These are phyloP conservation scores for Strigomonas galati DNA, from an alignment of 208 protist species.

Conservation along the genomic window DNA sequence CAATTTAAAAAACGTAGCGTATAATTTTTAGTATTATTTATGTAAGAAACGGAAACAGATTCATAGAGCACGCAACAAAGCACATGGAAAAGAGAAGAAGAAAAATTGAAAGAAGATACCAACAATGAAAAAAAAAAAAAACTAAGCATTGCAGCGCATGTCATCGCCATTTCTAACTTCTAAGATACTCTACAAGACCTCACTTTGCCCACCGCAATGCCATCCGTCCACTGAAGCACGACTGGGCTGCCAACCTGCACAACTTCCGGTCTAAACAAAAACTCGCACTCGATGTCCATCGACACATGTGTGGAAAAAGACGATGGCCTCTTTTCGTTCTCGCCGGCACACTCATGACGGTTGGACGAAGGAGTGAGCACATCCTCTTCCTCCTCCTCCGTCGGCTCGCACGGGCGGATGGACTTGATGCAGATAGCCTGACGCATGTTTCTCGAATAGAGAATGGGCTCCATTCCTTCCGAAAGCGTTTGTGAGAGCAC, in stretches of 20 bases:
- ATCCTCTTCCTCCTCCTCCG: not conserved
- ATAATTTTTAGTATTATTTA: not conserved
- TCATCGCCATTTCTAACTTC: too few species aligned
- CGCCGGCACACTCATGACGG: not conserved
- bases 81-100: not conserved
- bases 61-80: constrained; percentile 2
- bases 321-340: constrained; percentile 6
- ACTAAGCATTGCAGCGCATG: too few species aligned
- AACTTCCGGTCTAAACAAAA: constrained; percentile 82
- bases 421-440: constrained; percentile 31
- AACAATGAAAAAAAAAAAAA: constrained; percentile 15
- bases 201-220: constrained; percentile 57
- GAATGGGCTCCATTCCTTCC: constrained; percentile 59
- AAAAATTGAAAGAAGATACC: constrained; percentile 11
- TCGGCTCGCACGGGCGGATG: not conserved
- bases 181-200: not conserved
- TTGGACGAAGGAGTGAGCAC: too few species aligned
- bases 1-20: constrained; percentile 14
- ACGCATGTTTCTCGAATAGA: constrained; percentile 74
- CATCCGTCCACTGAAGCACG: constrained; percentile 75
- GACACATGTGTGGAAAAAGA: not conserved
- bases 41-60: not conserved
- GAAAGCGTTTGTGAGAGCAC: constrained; percentile 62
- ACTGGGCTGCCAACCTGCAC: constrained; percentile 42
- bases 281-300: constrained; percentile 31